A percentile compares a stretch with the other conserved stretches of the same genome.
Conservation (phyloP, 2,329 filamentous ascomycete species). For the Penicillium glabrum region DNA sequence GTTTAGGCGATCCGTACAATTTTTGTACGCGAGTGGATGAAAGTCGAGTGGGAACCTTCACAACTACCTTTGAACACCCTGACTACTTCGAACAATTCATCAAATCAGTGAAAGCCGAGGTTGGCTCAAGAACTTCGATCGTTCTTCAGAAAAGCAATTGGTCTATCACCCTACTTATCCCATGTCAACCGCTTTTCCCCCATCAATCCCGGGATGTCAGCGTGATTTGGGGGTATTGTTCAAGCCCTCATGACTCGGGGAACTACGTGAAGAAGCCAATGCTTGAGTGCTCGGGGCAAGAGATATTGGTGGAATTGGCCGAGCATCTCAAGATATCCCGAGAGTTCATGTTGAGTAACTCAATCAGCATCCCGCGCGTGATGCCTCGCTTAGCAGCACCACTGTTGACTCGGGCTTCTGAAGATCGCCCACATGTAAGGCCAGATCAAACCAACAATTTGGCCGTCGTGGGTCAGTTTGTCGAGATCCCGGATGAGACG, state of each 20-base stretch:
- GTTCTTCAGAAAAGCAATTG: conserved; percentile 43
- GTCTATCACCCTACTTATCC: conserved; percentile 43
- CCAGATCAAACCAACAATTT: no score
- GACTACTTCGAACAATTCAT: conserved; percentile 29
- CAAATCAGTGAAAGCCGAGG: conserved; percentile 22
- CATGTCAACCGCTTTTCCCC: conserved; percentile 44
- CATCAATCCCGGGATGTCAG: conserved; percentile 34
- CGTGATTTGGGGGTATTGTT: conserved; percentile 44
- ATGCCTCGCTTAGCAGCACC: conserved; percentile 43
- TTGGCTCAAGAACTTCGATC: conserved; percentile 38
- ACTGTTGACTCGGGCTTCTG: conserved; percentile 35
- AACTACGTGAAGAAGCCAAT: conserved; percentile 26
- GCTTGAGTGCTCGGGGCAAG: conserved; percentile 41
- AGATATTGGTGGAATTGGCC: conserved; percentile 43
- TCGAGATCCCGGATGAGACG: no score
- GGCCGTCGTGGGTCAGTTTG: no score
- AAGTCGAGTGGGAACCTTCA: conserved; percentile 43
- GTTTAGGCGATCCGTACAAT: conserved; percentile 43
- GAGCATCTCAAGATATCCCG: conserved; percentile 39
- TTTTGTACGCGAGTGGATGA: conserved; percentile 40
- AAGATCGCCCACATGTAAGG: conserved; percentile 27
- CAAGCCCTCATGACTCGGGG: conserved; percentile 37
- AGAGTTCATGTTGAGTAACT: conserved; percentile 26
- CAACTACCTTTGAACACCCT: conserved; percentile 37
- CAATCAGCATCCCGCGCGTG: conserved; percentile 39